Base-by-base conservation (phyloP, 148 eudicot genomes). In the Suaeda aralocaspica region DNA sequence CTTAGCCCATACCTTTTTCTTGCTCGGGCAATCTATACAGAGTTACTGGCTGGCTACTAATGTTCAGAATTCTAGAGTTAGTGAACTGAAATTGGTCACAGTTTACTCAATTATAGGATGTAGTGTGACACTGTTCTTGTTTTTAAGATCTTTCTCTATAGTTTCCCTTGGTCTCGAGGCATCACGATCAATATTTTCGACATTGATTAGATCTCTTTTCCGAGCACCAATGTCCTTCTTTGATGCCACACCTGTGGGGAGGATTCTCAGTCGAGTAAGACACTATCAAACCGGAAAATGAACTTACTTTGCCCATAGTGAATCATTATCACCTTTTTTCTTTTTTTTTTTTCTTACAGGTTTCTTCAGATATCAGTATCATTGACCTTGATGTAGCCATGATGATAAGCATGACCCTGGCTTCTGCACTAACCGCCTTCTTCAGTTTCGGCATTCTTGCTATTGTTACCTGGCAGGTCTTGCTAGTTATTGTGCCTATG, bases 161-260 rank as follows among this genome's bases (percentile, higher is more conserved):
- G 81, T 84, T 30, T 42, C 68, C 36, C 68, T 87, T 14, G 79
- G 92, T 30, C 72, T 81, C 33, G 57, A 68, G 25, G 68, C 92
- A 29, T 87, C 92, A 19, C 58, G 68, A 56, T 60, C 87, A 1
- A 71, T 85, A 26, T 87, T 87, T 59, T 78, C 79, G 3, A 73
- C 77, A 72, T 53, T 87, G 24, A 52, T 87, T 57, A 76, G 46
- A 66, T 85, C 92, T 12, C 75, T 87, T 48, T 85, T 87, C 71
- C 81, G 85, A 44, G 92, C 92, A 28, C 89, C 92, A 4, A 85
- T 83, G 92, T 77, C 86, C 24, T 87, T 81, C 72, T 87, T 77
- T 77, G 92, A 85, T 75, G 78, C 87, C 29, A 87, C 89, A 2
- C 92, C 92, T 41, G 68, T 87, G 13, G 89, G 92, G 61, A 69